phyloP scores from a whole-genome alignment of 495 filamentous ascomycete genomes.

The Xylaria palmicola region DNA sequence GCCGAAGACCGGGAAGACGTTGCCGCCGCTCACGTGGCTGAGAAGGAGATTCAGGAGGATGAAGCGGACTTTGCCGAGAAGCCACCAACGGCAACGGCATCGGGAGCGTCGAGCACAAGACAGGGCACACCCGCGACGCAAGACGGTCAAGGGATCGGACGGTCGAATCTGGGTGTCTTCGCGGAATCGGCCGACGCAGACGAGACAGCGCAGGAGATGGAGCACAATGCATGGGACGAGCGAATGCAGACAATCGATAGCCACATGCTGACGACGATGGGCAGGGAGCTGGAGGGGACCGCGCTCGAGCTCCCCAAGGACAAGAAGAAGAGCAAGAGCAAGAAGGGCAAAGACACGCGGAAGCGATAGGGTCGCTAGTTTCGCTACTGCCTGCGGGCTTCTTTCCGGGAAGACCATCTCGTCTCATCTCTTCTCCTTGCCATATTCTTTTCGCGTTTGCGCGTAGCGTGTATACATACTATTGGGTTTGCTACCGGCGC shows the following conservation, averaged over 20 bases:
- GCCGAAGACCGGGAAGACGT: constrained; percentile 94
- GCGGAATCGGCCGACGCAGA: constrained; percentile 38
- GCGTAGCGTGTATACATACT: too few species aligned
- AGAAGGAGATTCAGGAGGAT: constrained; percentile 87
- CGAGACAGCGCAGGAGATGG: constrained; percentile 44
- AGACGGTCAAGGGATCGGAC: constrained; percentile 38
- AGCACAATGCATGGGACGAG: constrained; percentile 56
- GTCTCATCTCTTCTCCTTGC: background rate
- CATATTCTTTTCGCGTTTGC: too few species aligned
- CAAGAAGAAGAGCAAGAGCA: constrained; percentile 72
- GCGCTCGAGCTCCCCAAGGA: constrained; percentile 76
- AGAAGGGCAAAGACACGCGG: constrained; percentile 68
- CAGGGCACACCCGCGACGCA: constrained; percentile 43
- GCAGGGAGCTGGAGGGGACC: constrained; percentile 73
- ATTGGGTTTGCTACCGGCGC: too few species aligned
- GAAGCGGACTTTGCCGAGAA: constrained; percentile 90
- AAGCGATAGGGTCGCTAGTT: constrained; percentile 29
- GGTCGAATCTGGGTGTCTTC: constrained; percentile 42
- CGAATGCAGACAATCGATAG: constrained; percentile 69
- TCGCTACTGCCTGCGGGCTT: background rate
- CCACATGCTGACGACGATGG: constrained; percentile 78
- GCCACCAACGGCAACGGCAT: constrained; percentile 46
- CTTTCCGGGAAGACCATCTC: background rate
- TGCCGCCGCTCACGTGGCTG: constrained; percentile 78
- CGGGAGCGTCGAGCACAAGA: constrained; percentile 42